Conservation (phyloP, 805 yeast species). For the Lachancea kluyveri region DNA sequence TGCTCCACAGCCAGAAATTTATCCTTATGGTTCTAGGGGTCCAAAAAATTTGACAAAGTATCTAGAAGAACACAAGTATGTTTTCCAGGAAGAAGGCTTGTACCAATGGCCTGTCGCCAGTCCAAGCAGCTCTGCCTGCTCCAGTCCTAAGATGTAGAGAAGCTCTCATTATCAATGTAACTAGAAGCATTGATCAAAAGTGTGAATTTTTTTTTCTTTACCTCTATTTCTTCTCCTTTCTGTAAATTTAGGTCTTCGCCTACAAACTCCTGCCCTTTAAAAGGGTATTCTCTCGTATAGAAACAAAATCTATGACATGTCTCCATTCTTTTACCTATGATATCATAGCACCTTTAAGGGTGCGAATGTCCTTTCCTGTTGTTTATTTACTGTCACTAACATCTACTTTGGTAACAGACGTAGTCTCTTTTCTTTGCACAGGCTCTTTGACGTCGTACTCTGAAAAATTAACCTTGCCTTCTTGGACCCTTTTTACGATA, state of each 20-base stretch:
- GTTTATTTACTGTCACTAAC: no score
- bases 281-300: no score
- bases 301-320: no score
- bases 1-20: slow-evolving; percentile 59
- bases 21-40: slow-evolving; percentile 90
- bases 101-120: slow-evolving; percentile 92
- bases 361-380: slow-evolving; percentile 6
- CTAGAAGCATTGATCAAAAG: no score
- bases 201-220: no score
- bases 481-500: slow-evolving; percentile 11
- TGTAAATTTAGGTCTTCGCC: no score
- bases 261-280: no score
- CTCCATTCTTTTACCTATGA: no score
- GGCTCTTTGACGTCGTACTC: slow-evolving; percentile 23
- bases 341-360: no score
- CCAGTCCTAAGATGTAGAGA: slow-evolving; percentile 6
- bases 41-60: slow-evolving; percentile 61
- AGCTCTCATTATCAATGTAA: no score
- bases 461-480: slow-evolving; percentile 17
- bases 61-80: slow-evolving; percentile 65
- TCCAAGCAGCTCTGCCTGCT: slow-evolving; percentile 19
- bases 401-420: slow-evolving; percentile 21
- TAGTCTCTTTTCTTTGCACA: slow-evolving; percentile 21
- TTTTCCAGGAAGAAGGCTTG: slow-evolving; percentile 51
- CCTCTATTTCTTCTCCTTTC: no score